Percentiles rank a stretch among this genome's conserved stretches.
phyloP scores from a whole-genome alignment of 257 asterid species.

The Euphrasia confusa region DNA sequence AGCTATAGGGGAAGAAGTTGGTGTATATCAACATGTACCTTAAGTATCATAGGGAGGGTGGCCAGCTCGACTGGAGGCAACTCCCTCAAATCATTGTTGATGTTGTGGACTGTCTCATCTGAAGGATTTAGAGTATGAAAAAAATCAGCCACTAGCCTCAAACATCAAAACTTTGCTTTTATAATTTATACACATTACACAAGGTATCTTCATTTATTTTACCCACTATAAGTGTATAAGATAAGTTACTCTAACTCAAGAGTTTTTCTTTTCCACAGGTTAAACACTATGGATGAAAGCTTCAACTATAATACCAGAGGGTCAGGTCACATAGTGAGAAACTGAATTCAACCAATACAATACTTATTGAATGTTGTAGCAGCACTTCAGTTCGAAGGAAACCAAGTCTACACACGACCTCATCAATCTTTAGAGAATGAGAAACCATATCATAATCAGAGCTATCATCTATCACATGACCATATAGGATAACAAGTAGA shows the following conservation, averaged over 20 bases:
- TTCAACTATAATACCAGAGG: slow-evolving; percentile 1
- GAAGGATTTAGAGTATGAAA: slow-evolving; percentile 25
- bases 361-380: too few species aligned
- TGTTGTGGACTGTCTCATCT: slow-evolving; percentile 71
- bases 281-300: neutral
- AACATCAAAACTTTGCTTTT: too few species aligned
- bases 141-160: slow-evolving; percentile 22
- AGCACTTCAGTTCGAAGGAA: slow-evolving; percentile 9
- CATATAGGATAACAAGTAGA: neutral
- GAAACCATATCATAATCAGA: too few species aligned
- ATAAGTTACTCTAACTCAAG: slow-evolving; percentile 13
- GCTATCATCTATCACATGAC: neutral
- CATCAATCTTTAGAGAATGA: slow-evolving; percentile 2
- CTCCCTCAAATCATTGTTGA: slow-evolving; percentile 76
- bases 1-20: slow-evolving; percentile 20
- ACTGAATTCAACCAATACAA: too few species aligned
- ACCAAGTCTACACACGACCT: neutral
- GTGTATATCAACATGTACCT: slow-evolving; percentile 46
- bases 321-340: too few species aligned
- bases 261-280: slow-evolving; percentile 3
- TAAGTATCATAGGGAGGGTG: slow-evolving; percentile 74
- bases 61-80: slow-evolving; percentile 92
- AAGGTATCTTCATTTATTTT: too few species aligned
- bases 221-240: neutral
- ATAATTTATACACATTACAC: too few species aligned